phyloP scores from a whole-genome alignment of 176 grass and related monocot species.

The Lolium rigidum region DNA sequence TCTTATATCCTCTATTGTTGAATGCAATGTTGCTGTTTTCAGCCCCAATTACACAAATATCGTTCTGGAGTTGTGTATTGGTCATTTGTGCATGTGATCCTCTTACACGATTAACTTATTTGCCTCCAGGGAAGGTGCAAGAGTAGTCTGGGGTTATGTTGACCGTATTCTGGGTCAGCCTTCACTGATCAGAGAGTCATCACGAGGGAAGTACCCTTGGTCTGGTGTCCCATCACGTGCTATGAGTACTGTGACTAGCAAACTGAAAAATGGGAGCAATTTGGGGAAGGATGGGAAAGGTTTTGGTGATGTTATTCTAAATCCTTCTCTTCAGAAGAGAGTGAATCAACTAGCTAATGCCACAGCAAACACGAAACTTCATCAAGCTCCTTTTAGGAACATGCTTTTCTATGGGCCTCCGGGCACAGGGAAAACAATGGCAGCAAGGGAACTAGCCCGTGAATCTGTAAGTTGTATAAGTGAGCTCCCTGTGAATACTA shows the following conservation, averaged over 20 bases:
- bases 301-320: constrained; percentile 97
- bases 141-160: constrained; percentile 96
- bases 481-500: not conserved
- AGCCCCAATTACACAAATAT: not conserved
- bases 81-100: not conserved
- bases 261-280: constrained; percentile 63
- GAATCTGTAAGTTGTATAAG: constrained; percentile 75
- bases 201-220: constrained; percentile 91
- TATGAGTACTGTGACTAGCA: constrained; percentile 66
- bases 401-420: constrained; percentile 99
- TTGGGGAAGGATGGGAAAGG: constrained; percentile 70
- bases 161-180: constrained; percentile 98
- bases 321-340: constrained; percentile 93
- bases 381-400: constrained; percentile 98
- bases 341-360: constrained; percentile 88
- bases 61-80: not conserved
- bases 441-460: constrained; percentile 80
- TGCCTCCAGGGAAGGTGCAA: constrained; percentile 83
- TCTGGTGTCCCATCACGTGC: constrained; percentile 70
- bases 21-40: constrained; percentile 19
- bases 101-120: constrained; percentile 30
- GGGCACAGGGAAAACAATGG: constrained; percentile 98
- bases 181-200: constrained; percentile 97
- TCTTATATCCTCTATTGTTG: constrained; percentile 7
- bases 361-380: constrained; percentile 92